A percentile compares a stretch with the other conserved stretches of the same genome.
These are phyloP conservation scores for Termitomyces sp. DNA, from an alignment of 768 basidiomycete genomes.

Conservation along the genomic window DNA sequence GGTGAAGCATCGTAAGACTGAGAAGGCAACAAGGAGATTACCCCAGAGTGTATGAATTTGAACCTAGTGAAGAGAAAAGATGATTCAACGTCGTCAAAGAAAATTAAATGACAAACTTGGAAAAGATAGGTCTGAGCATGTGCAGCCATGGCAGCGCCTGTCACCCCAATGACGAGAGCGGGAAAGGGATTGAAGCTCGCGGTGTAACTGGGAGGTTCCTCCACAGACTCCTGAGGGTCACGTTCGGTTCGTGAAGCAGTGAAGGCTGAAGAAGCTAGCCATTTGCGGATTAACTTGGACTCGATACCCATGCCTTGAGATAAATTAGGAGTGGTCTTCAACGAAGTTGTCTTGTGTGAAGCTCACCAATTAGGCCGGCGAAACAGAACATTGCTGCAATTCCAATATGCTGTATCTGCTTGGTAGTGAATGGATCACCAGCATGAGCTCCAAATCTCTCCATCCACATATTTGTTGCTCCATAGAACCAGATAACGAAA, in stretches of 20 bases:
- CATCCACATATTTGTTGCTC: conserved; percentile 94
- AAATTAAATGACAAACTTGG: conserved; percentile 42
- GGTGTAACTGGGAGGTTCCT: conserved; percentile 69
- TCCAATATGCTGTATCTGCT: conserved; percentile 90
- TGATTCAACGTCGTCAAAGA: not conserved
- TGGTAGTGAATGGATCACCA: conserved; percentile 84
- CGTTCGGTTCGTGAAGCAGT: conserved; percentile 21
- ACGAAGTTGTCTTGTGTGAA: not conserved
- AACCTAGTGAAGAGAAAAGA: conserved; percentile 41
- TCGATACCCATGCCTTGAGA: conserved; percentile 75
- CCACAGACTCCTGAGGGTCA: conserved; percentile 37
- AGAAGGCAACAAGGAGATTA: conserved; percentile 73
- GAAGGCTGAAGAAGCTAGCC: conserved; percentile 62
- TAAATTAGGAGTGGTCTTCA: not conserved
- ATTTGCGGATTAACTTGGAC: conserved; percentile 64
- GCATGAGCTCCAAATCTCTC: conserved; percentile 84
- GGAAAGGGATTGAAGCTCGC: conserved; percentile 90
- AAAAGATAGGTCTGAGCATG: conserved; percentile 92
- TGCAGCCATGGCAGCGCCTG: conserved; percentile 90
- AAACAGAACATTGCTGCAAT: conserved; percentile 98
- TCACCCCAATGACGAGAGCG: conserved; percentile 89
- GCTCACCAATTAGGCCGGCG: conserved; percentile 71
- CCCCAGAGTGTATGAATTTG: conserved; percentile 94
- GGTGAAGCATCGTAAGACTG: conserved; percentile 78
- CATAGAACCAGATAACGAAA: conserved; percentile 81